Base-by-base conservation (phyloP, 805 yeast species). In the Kodamaea neixiangensis region DNA sequence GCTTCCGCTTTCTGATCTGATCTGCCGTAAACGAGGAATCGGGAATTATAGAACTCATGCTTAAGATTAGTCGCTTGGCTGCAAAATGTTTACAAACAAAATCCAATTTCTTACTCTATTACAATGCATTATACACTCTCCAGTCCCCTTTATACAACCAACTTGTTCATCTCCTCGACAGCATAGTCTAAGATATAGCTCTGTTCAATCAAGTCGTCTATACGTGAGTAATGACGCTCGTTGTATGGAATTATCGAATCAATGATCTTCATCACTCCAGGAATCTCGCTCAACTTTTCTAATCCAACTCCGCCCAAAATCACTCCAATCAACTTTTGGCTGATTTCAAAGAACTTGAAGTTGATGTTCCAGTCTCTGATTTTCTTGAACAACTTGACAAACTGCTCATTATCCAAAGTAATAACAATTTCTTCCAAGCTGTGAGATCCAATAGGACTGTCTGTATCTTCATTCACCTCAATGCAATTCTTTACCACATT, bases 331-430 rank as follows among this genome's bases (percentile, higher is more conserved):
- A 91, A 70, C 51, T 82, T 83, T 68, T 93, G 99, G 10, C 97
- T 88, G 50, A 89, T 80, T 47, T 80, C 82, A 62, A 89, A 89
- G 34, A 89, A 84, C 61, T 83, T 82, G 48, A 89, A 87, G 66
- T 90, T 93, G 42, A 96, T 86, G 66, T 94, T 94, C 99, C 99
- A 94, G 64, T 90, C 96, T 59, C 97, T 81, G 17, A 92, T 76
- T 60, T 96, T 84, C 61, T 81, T 81, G 66, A 94, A 79, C 19
- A 94, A 66, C 10, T 73, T 63, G 39, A 78, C 58, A 19, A 92
- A 67, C 60, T 87, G 88, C 1, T 82, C 86, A 31, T 80, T 72
- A 20, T 73, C 79, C 49, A 94, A 75, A 10, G 68, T 65, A 3
- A 78, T 72, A 39, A 94, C 79, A 9, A 86, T 80, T 13, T 73